Evolutionary conservation across 352 stramenopile genomes (phyloP), one percentile per base, ranked within the genome.

Genomic region (Phytophthora multivora): DNA sequence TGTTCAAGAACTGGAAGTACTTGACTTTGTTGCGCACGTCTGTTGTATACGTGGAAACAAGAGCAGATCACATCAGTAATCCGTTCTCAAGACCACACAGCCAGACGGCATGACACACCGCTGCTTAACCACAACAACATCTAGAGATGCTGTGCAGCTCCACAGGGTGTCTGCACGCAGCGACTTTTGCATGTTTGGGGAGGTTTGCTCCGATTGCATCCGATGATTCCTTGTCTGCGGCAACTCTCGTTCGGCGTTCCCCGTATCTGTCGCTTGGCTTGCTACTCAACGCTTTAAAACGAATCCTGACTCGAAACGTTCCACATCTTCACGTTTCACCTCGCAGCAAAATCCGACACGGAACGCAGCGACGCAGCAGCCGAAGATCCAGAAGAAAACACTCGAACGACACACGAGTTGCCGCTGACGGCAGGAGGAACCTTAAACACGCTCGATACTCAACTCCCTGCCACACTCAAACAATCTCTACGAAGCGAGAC

Each of bases 1-100:
- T 99, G 73, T 98, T 97, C 75, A 98, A 91, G 88, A 99, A 99
- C 77, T 99, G 91, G 62, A 98, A 82, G 86, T 98, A 99, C 83
- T 99, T 99, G 77, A 98, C 79, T 84, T 97, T 97, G 84, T 98
- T 98, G 82, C 94, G 89, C 75, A 96, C 85, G 73, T 97, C 90
- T 97, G 84, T 74, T 67, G 48, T 48, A 70, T 60, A 51, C 4
- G 41, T 66, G 62, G 53, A 65, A 58, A 31, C 30, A 71, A 74
- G 45, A 69, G 55, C 39, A 69, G 58, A 74, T 57, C 40, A 73
- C 41, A 54, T 72, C 11, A 79, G 63, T 42, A 68, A 69, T 75
- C 60, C 25, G 39, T 59, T 64, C 69, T 66, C 25, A 41, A 65
- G n/a, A 50, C 51, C 57, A 68, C 48, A 63, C 60, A 77, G 41